Evolutionary conservation across 2,329 filamentous ascomycete species (phyloP).

Genomic region (Emericellopsis cladophorae): DNA sequence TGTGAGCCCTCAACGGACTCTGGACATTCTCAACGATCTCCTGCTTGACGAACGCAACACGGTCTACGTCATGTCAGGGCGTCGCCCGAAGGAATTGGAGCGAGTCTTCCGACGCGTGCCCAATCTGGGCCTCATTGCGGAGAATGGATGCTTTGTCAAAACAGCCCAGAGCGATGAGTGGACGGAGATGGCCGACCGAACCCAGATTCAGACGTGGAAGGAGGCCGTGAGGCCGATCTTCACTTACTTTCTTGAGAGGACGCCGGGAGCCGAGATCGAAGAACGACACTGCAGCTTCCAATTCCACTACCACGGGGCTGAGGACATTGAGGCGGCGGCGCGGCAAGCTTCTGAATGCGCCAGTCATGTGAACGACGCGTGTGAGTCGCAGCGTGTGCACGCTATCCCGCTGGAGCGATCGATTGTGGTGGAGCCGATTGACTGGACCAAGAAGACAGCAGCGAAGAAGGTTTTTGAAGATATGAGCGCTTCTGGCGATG

Average conservation of each 20-base stretch:
- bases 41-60: slow-evolving; percentile 69
- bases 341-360: slow-evolving; percentile 82
- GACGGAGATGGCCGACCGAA: slow-evolving; percentile 64
- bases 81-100: slow-evolving; percentile 78
- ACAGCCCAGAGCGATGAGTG: slow-evolving; percentile 56
- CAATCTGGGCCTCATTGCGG: slow-evolving; percentile 78
- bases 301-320: slow-evolving; percentile 78
- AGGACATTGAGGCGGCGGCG: slow-evolving; percentile 61
- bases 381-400: slow-evolving; percentile 70
- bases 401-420: slow-evolving; percentile 71
- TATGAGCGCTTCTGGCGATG: slow-evolving; percentile 25
- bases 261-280: slow-evolving; percentile 78
- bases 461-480: slow-evolving; percentile 60
- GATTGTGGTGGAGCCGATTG: slow-evolving; percentile 71
- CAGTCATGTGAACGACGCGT: slow-evolving; percentile 90
- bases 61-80: slow-evolving; percentile 88
- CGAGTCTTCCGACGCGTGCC: slow-evolving; percentile 74
- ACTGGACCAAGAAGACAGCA: slow-evolving; percentile 81
- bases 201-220: slow-evolving; percentile 68
- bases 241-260: slow-evolving; percentile 79
- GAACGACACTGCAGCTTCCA: slow-evolving; percentile 84
- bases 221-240: slow-evolving; percentile 70
- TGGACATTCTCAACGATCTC: slow-evolving; percentile 72
- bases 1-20: slow-evolving; percentile 69
- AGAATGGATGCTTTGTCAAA: slow-evolving; percentile 87